Conservation (phyloP, 2,329 filamentous ascomycete genomes). For the Rhynchosporium agropyri region DNA sequence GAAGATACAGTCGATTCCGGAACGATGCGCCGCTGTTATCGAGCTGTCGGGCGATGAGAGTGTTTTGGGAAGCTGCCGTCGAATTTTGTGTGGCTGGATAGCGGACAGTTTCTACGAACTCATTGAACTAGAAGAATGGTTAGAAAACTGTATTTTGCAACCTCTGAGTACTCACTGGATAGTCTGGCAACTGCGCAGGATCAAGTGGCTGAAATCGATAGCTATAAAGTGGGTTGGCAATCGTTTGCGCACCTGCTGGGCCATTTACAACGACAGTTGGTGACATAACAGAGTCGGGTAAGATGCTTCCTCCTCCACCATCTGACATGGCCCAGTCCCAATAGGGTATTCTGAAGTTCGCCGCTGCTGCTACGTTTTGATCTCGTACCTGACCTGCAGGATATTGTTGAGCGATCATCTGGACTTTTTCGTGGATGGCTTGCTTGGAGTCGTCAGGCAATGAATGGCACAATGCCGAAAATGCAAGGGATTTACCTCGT, state of each 20-base stretch:
- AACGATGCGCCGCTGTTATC: slow-evolving; percentile 56
- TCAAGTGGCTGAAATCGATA: slow-evolving; percentile 51
- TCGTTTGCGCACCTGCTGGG: slow-evolving; percentile 47
- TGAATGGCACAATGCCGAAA: too few relatives aligned
- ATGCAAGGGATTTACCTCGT: slow-evolving; percentile 49
- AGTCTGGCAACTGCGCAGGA: slow-evolving; percentile 56
- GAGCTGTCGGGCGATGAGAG: slow-evolving; percentile 55
- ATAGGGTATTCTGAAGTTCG: slow-evolving; percentile 49
- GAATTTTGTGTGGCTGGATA: slow-evolving; percentile 48
- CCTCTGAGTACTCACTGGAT: slow-evolving; percentile 53
- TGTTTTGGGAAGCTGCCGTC: slow-evolving; percentile 60
- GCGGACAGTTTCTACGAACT: slow-evolving; percentile 63
- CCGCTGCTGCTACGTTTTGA: slow-evolving; percentile 49
- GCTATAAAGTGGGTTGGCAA: slow-evolving; percentile 56
- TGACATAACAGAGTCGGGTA: slow-evolving; percentile 52
- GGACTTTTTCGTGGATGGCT: slow-evolving; percentile 52
- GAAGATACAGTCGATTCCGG: slow-evolving; percentile 65
- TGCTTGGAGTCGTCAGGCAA: slow-evolving; percentile 44
- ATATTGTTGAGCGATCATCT: slow-evolving; percentile 47
- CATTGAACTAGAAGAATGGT: slow-evolving; percentile 52
- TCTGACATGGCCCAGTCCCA: slow-evolving; percentile 54
- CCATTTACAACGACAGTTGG: slow-evolving; percentile 54
- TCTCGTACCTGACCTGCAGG: slow-evolving; percentile 38
- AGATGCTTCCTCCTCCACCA: slow-evolving; percentile 50
- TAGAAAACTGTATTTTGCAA: background rate